phyloP scores from a whole-genome alignment of 1,284 basidiomycete species.

The Marasmius sp. region DNA sequence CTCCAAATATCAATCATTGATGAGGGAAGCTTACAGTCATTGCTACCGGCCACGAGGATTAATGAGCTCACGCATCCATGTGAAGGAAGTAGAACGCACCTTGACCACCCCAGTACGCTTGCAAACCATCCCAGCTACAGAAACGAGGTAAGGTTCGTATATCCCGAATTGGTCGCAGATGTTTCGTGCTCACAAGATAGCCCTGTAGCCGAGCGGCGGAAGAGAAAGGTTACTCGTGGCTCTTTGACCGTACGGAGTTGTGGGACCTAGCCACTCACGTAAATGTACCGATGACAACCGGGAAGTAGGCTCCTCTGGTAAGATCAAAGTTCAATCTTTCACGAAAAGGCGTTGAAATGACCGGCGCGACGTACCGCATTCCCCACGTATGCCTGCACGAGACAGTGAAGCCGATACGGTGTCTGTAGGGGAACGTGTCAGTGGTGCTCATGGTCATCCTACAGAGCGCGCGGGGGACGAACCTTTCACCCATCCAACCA shows the following conservation, averaged over 20 bases:
- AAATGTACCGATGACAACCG: slow-evolving; percentile 17
- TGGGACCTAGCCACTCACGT: slow-evolving; percentile 2
- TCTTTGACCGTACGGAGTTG: slow-evolving; percentile 4
- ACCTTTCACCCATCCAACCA: slow-evolving; percentile 22
- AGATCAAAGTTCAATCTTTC: background rate
- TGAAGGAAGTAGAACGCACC: slow-evolving; percentile 9
- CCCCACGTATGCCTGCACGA: slow-evolving; percentile 19
- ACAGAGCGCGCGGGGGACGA: background rate
- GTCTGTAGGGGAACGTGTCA: background rate
- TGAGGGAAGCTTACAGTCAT: slow-evolving; percentile 7
- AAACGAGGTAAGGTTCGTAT: background rate
- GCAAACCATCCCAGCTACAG: slow-evolving; percentile 19
- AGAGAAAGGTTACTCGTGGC: background rate
- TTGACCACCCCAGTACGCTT: slow-evolving; percentile 21
- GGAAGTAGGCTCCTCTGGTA: slow-evolving; percentile 18
- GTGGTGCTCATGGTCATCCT: background rate
- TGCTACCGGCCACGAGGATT: background rate
- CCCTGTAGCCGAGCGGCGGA: slow-evolving; percentile 8
- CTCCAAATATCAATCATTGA: background rate
- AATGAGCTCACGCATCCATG: background rate
- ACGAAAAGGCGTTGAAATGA: background rate
- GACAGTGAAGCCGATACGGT: slow-evolving; percentile 21
- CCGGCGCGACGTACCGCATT: slow-evolving; percentile 11
- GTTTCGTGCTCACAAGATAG: slow-evolving; percentile 11
- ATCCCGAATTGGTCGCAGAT: background rate